Base-by-base conservation (phyloP, 768 basidiomycete species). In the Tremella yokohamensis region DNA sequence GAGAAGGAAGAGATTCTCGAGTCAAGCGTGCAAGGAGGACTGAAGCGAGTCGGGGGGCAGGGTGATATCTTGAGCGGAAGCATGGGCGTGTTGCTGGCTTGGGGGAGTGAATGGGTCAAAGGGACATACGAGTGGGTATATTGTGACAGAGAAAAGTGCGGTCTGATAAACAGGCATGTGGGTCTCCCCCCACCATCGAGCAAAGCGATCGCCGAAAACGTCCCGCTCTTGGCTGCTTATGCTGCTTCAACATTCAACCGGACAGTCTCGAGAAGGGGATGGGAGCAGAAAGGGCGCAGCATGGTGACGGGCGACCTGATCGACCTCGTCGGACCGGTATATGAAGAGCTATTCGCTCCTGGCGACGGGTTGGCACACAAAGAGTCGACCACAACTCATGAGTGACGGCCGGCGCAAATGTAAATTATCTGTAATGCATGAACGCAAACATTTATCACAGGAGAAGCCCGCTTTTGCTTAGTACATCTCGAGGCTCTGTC, bases 31-130 rank as follows among this genome's bases (percentile, higher is more conserved):
- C 78, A 83, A 54, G 96, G 96, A 1, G 92, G 94, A 1, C 65
- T 89, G 66, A 94, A 94, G 78, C 80, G 96, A 55, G 93, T 90
- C 68, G 94, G 96, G 12, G 96, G 96, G 0, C 96, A 98, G 74
- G 96, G 96, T 0, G 96, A 99, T 77, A 85, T 99, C 38, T 75
- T 98, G 55, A 88, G 87, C 66, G 96, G 96, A 12, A 81, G 83
- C 44, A 87, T 91, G 9, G 96, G 92, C 0, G 84, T 90, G 1
- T 84, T 96, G 74, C 80, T 98, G 65, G 93, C 93, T 3, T 99
- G 96, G 94, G 90, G 88, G 3, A 88, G 87, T 74, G 90, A 89
- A 67, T 98, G 89, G 73, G 90, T 93, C 69, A 84, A 84, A 44
- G 88, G 91, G 15, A 83, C 82, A 1, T 90, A 87, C 64, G 87